phyloP scores from a whole-genome alignment of 2,329 filamentous ascomycete genomes.

The Scedosporium boydii region DNA sequence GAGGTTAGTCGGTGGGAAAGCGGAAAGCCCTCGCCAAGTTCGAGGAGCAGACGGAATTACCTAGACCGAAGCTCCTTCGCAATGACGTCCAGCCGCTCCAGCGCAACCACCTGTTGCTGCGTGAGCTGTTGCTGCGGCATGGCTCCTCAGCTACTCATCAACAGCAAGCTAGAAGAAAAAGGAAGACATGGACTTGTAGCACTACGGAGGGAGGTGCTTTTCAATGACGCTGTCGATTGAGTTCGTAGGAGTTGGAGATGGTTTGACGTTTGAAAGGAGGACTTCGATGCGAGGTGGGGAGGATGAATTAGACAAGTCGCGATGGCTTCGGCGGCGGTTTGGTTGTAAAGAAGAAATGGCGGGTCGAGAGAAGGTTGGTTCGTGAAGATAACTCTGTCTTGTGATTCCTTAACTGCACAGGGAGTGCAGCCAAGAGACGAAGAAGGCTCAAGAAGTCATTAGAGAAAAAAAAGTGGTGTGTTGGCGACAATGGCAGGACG shows the following conservation, averaged over 20 bases:
- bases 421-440: background rate
- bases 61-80: constrained; percentile 46
- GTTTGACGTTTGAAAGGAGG: background rate
- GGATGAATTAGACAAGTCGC: background rate
- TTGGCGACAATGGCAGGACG: background rate
- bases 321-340: background rate
- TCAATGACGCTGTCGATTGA: background rate
- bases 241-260: background rate
- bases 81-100: constrained; percentile 45
- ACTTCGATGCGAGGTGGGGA: background rate
- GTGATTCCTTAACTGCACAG: background rate
- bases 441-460: background rate
- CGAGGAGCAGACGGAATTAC: constrained; percentile 22
- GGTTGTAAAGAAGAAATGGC: background rate
- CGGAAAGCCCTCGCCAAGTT: background rate
- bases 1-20: background rate
- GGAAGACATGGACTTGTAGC: constrained; percentile 1
- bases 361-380: background rate
- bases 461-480: background rate
- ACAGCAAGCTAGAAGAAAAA: background rate
- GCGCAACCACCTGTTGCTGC: constrained; percentile 39
- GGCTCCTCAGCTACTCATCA: constrained; percentile 7
- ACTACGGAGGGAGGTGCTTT: background rate
- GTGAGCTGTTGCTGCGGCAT: constrained; percentile 5
- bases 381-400: background rate